Base-by-base conservation (phyloP, 768 basidiomycete genomes). In the Candolleomyces aberdarensis region DNA sequence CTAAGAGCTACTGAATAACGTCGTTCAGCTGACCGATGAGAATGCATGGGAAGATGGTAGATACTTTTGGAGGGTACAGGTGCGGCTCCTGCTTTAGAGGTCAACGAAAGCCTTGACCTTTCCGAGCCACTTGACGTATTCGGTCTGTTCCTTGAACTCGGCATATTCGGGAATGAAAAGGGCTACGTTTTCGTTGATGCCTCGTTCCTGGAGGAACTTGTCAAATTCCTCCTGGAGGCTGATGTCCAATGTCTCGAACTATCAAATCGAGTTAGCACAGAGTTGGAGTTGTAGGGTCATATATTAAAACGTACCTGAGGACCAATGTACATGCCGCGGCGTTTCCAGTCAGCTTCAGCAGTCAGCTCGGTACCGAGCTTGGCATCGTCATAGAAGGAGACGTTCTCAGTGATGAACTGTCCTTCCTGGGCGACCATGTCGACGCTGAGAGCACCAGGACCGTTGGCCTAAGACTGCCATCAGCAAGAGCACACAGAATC, bases 81-180 rank as follows among this genome's bases (percentile, higher is more conserved):
- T 58, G 41, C 19, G 22, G 19, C 22, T 29, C 54, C 46, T 53
- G 55, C 46, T 59, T 67, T 74, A 86, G 29, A 78, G 77, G 40
- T 96, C 92, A 63, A 98, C 76, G 70, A 97, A 98, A 20, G 69
- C 71, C 81, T 92, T 89, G 73, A 96, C 87, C 66, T 85, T 86
- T 66, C 83, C 76, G 68, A 98, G 77, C 96, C 96, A 98, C 65
- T 79, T 81, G 68, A 94, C 85, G 75, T 98, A 98, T 77, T 98
- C 96, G 84, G 88, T 87, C 79, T 98, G 96, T 71, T 98, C 96
- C 82, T 97, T 98, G 78, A 80, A 78, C 69, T 92, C 88, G 14
- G 89, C 87, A 70, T 93, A 94, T 63, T 95, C 90, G 17, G 91
- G 91, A 62, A 98, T 85, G 79, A 97, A 96, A 66, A 85, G 72